These are phyloP conservation scores for Pichia sporocuriosa DNA, from an alignment of 805 yeast genomes.

Conservation along the genomic window DNA sequence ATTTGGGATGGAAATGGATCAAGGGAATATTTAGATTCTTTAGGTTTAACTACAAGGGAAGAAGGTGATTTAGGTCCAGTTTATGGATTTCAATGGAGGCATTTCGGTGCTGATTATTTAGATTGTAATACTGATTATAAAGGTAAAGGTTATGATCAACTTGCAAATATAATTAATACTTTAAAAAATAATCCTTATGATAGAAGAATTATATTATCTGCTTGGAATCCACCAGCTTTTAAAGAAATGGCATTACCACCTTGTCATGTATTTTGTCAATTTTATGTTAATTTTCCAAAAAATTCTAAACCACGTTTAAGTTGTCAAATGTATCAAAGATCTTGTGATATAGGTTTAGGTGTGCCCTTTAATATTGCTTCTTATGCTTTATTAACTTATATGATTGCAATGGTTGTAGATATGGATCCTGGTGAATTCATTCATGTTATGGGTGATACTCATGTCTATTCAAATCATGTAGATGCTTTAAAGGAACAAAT, in stretches of 20 bases:
- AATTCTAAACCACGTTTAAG: slow-evolving; percentile 58
- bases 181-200: slow-evolving; percentile 88
- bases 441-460: slow-evolving; percentile 96
- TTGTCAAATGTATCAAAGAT: slow-evolving; percentile 88
- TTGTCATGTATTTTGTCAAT: slow-evolving; percentile 94
- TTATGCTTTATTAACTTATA: slow-evolving; percentile 82
- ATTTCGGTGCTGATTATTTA: slow-evolving; percentile 88
- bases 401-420: slow-evolving; percentile 94
- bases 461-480: slow-evolving; percentile 87
- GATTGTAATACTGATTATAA: slow-evolving; percentile 85
- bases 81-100: slow-evolving; percentile 99
- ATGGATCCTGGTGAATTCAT: slow-evolving; percentile 94
- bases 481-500: slow-evolving; percentile 84
- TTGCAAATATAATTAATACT: slow-evolving; percentile 69
- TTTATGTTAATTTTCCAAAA: slow-evolving; percentile 81
- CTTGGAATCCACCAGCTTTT: slow-evolving; percentile 98
- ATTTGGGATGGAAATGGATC: slow-evolving; percentile 99
- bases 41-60: slow-evolving; percentile 73
- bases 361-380: slow-evolving; percentile 98
- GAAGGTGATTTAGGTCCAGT: slow-evolving; percentile 98
- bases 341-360: slow-evolving; percentile 99
- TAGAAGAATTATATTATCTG: slow-evolving; percentile 87
- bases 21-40: slow-evolving; percentile 75
- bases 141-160: slow-evolving; percentile 87
- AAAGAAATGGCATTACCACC: slow-evolving; percentile 96